phyloP scores from a whole-genome alignment of 805 yeast species.

The Candida hungchunana region DNA sequence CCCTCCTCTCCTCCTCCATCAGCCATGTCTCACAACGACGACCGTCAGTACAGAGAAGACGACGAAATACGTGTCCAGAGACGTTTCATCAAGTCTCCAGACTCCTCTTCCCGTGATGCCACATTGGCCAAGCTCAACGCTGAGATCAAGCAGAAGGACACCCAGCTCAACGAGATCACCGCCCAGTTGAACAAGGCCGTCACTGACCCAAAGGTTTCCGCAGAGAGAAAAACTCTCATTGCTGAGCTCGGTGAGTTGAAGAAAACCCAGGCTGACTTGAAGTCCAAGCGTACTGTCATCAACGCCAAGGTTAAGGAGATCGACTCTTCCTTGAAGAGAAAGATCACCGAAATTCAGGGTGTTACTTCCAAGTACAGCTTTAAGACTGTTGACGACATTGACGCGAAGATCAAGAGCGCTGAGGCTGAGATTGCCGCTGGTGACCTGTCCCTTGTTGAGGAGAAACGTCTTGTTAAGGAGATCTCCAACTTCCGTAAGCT shows the following conservation, averaged over 20 bases:
- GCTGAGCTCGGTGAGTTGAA: slow-evolving; percentile 43
- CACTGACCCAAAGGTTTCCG: slow-evolving; percentile 43
- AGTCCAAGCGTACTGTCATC: slow-evolving; percentile 40
- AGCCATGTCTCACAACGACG: too few relatives aligned
- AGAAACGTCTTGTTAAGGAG: slow-evolving; percentile 80
- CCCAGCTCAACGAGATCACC: slow-evolving; percentile 45
- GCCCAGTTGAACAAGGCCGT: slow-evolving; percentile 52
- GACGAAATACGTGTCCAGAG: slow-evolving; percentile 24
- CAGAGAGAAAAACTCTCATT: slow-evolving; percentile 50
- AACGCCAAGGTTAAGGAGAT: slow-evolving; percentile 65
- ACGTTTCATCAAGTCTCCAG: slow-evolving; percentile 68
- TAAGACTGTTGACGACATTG: slow-evolving; percentile 65
- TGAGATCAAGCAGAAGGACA: slow-evolving; percentile 61
- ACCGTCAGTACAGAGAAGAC: slow-evolving; percentile 10
- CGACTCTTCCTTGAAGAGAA: slow-evolving; percentile 70
- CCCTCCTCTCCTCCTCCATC: too few relatives aligned
- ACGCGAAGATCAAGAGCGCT: slow-evolving; percentile 55
- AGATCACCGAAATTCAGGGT: slow-evolving; percentile 67
- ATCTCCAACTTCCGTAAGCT: slow-evolving; percentile 77
- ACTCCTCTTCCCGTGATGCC: slow-evolving; percentile 58
- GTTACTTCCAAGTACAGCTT: slow-evolving; percentile 67
- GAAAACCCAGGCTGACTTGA: slow-evolving; percentile 43
- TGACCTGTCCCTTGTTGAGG: slow-evolving; percentile 81
- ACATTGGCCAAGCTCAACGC: slow-evolving; percentile 50
- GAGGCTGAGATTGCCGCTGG: slow-evolving; percentile 80